Base-by-base conservation (phyloP, 2,329 filamentous ascomycete genomes). In the Aspergillus quadrilineatus region DNA sequence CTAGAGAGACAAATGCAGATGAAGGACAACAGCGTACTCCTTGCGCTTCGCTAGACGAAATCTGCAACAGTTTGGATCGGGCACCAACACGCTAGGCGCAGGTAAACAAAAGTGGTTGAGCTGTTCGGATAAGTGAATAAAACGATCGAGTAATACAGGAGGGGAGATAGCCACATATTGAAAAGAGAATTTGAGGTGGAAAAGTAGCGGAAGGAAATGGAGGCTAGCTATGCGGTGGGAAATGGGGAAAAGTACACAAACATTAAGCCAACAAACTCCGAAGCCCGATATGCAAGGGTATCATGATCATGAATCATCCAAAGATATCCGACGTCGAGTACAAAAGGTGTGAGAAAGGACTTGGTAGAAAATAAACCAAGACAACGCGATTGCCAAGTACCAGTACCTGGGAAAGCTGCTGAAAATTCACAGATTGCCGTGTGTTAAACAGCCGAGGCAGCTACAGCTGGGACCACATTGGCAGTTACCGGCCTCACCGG, bases 371-470 rank as follows among this genome's bases (percentile, higher is more conserved):
- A 34, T 28, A 32, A 30, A 46, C 49, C 36, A 51, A 50, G 46
- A 28, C 39, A 17, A 29, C 17, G 36, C 30, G 14, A 14, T 28
- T 12, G 37, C 37, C 37, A 36, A 47, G n/a, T 15, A 29, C 45
- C 22, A 14, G 39, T 34, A 37, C 34, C 22, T 34, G 22, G 39
- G 30, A 15, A 6, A n/a, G 32, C 14, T 62, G 64, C 79, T 62
- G 9, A 70, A 59, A 12, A 77, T 26, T 77, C 76, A 55, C 81
- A 79, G 3, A 79, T 80, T 53, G 17, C 74, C 77, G 54, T 83
- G 80, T 3, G 79, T 81, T 10, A 81, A 67, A 61, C 80, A 83
- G 12, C 79, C 80, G n/a, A 79, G 71, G 60, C 80, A 83, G 53
- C 68, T 74, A 61, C 80, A 83, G 39, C 80, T 79, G 54, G 77